These are phyloP conservation scores for Podaxis sp. DNA, from an alignment of 768 basidiomycete genomes.

Conservation along the genomic window DNA sequence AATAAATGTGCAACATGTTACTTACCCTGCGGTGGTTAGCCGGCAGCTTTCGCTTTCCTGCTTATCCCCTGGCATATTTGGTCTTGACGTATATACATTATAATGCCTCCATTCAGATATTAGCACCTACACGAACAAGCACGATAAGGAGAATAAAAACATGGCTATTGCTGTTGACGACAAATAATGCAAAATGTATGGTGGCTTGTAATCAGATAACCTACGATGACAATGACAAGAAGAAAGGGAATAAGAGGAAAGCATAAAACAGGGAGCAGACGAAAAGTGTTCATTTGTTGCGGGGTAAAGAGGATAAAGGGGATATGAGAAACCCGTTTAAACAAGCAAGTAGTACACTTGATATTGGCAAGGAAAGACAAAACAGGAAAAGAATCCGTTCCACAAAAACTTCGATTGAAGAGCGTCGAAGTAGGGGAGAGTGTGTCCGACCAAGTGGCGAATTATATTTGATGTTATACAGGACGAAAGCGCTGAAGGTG, in stretches of 20 bases:
- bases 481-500: neutral
- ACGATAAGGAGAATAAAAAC: conserved; percentile 27
- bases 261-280: conserved; percentile 5
- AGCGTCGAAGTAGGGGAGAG: neutral
- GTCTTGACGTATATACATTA: neutral
- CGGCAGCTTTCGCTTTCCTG: neutral
- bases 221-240: conserved; percentile 19
- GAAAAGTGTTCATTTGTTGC: neutral
- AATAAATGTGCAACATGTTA: neutral
- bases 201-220: conserved; percentile 27
- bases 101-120: conserved; percentile 12
- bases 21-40: neutral
- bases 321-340: neutral
- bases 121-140: conserved; percentile 12
- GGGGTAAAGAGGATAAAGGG: neutral
- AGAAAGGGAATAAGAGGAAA: conserved; percentile 5
- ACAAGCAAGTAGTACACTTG: conserved; percentile 6
- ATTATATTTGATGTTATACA: conserved; percentile 7
- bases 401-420: neutral
- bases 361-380: neutral
- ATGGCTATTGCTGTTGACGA: conserved; percentile 30
- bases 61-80: neutral
- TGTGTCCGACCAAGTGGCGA: conserved; percentile 5
- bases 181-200: conserved; percentile 39
- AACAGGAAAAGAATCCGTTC: conserved; percentile 5